A percentile compares a stretch with the other conserved stretches of the same genome.
phyloP scores from a whole-genome alignment of 768 basidiomycete species.

The Boletus rex-veris region DNA sequence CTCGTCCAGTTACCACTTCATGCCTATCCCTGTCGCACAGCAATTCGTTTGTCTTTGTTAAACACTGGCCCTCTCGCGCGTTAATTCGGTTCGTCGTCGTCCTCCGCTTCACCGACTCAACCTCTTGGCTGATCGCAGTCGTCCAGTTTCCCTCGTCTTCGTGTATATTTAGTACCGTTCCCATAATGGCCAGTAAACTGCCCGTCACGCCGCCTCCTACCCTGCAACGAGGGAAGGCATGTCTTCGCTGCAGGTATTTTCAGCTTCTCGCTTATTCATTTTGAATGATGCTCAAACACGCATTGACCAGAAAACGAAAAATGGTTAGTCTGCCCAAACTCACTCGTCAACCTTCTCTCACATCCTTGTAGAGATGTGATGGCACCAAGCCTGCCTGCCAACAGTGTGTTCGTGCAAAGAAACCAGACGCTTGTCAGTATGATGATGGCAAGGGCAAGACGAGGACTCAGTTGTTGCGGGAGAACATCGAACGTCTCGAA shows the following conservation, averaged over 20 bases:
- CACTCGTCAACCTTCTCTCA: slow-evolving; percentile 9
- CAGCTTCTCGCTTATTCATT: not conserved
- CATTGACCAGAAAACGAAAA: slow-evolving; percentile 55
- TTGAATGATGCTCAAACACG: slow-evolving; percentile 12
- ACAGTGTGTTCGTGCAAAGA: slow-evolving; percentile 77
- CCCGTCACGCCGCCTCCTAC: slow-evolving; percentile 34
- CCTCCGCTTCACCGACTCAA: not conserved
- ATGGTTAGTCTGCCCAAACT: slow-evolving; percentile 43
- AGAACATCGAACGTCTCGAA: slow-evolving; percentile 72
- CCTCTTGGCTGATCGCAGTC: not conserved
- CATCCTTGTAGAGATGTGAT: slow-evolving; percentile 60
- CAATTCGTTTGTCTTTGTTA: slow-evolving; percentile 1
- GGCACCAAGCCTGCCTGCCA: slow-evolving; percentile 74
- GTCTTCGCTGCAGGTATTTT: slow-evolving; percentile 66
- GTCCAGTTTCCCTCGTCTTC: slow-evolving; percentile 20
- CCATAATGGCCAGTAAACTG: slow-evolving; percentile 35
- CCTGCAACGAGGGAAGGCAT: slow-evolving; percentile 67
- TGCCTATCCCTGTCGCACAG: slow-evolving; percentile 28
- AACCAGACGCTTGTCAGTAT: slow-evolving; percentile 70
- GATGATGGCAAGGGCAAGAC: slow-evolving; percentile 86
- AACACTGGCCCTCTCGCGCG: slow-evolving; percentile 1
- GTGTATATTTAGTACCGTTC: slow-evolving; percentile 36
- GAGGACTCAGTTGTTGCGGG: slow-evolving; percentile 72
- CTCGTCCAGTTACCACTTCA: slow-evolving; percentile 11
- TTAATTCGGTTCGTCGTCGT: slow-evolving; percentile 8